These are phyloP conservation scores for Gracilaria domingensis DNA, from an alignment of 23 red algal species.

Conservation along the genomic window DNA sequence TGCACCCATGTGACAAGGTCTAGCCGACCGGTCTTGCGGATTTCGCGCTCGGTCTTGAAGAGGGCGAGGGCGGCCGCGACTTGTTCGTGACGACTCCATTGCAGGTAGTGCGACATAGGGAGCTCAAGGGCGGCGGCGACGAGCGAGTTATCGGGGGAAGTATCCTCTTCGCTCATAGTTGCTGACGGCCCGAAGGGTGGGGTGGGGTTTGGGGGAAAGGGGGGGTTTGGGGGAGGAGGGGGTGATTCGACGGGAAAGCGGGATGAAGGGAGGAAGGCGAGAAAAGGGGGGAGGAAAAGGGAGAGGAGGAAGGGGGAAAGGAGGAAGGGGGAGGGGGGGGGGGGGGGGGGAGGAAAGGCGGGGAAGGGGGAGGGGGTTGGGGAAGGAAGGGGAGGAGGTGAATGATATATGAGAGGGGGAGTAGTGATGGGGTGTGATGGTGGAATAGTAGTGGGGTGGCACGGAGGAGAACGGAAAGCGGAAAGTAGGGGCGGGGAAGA, in stretches of 20 bases:
- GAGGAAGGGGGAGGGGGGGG: not conserved
- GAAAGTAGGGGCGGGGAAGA: not conserved
- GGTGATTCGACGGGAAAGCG: not conserved
- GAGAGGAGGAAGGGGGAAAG: not conserved
- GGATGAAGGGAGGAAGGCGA: not conserved
- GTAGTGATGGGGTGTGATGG: not conserved
- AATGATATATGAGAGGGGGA: no score
- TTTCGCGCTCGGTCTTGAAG: conserved; percentile 63
- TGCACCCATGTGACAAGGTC: conserved; percentile 73
- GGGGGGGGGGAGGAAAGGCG: not conserved
- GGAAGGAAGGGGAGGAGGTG: not conserved
- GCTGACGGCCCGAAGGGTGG: not conserved
- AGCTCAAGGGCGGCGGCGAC: conserved; percentile 62
- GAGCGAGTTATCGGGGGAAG: conserved; percentile 44
- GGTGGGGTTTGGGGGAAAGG: not conserved
- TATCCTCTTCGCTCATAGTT: conserved; percentile 54
- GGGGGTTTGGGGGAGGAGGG: not conserved
- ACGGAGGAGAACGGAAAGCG: no score
- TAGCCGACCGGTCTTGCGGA: conserved; percentile 52
- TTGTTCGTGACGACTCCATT: conserved; percentile 32
- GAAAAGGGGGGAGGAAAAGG: not conserved
- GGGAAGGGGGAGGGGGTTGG: not conserved
- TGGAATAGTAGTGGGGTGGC: no score
- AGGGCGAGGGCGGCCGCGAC: conserved; percentile 57
- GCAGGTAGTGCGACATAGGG: conserved; percentile 37